Percentiles rank a stretch among this genome's conserved stretches.
These are phyloP conservation scores for Lactifluus piperatus DNA, from an alignment of 768 basidiomycete genomes.

Conservation along the genomic window DNA sequence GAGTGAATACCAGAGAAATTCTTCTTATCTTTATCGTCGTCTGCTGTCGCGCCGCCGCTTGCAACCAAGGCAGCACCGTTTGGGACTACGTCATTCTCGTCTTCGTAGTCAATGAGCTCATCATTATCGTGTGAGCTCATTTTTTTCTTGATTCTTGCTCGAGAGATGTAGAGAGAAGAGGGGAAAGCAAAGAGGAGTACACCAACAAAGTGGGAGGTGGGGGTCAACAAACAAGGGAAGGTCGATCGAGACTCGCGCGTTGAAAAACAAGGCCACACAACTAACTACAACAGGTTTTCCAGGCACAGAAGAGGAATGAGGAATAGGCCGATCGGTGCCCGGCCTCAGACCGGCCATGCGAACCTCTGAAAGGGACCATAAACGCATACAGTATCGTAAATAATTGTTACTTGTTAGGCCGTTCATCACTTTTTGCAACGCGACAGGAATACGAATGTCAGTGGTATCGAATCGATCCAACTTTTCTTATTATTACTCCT, in stretches of 20 bases:
- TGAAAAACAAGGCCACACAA: constrained; percentile 17
- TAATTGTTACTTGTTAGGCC: too few species aligned
- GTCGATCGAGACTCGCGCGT: neutral
- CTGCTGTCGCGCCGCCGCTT: constrained; percentile 40
- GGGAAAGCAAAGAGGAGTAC: constrained; percentile 27
- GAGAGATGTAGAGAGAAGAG: constrained; percentile 24
- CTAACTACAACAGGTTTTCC: neutral
- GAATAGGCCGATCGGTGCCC: neutral
- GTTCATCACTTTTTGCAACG: neutral
- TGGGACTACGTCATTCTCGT: constrained; percentile 72
- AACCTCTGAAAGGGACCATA: too few species aligned
- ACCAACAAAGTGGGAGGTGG: constrained; percentile 12
- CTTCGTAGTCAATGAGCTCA: constrained; percentile 92
- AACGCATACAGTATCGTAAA: too few species aligned
- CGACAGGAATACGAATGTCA: neutral
- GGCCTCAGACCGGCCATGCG: neutral
- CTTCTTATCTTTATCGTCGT: constrained; percentile 79
- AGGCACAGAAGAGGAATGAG: too few species aligned
- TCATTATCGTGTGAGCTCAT: constrained; percentile 86
- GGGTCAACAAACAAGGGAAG: constrained; percentile 18
- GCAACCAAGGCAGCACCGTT: constrained; percentile 43
- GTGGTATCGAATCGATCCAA: neutral
- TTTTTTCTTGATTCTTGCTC: constrained; percentile 22
- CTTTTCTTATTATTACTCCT: neutral
- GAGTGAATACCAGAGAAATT: constrained; percentile 99